These are phyloP conservation scores for Ophiognomonia clavigignenti-juglandacearum DNA, from an alignment of 2,329 filamentous ascomycete species.

Conservation along the genomic window DNA sequence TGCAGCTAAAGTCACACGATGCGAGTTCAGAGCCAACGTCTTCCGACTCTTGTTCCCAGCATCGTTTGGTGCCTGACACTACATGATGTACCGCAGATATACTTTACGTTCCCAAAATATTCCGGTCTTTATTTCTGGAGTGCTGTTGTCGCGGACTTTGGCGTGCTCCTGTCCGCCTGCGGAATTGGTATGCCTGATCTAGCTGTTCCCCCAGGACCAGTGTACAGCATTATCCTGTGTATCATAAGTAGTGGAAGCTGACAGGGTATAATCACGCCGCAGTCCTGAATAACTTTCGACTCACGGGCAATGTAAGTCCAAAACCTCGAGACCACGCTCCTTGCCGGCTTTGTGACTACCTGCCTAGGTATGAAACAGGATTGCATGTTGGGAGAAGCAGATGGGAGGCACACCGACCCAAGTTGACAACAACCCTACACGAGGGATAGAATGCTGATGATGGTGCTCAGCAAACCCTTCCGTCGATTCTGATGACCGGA, in stretches of 20 bases:
- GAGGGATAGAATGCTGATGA: slow-evolving; percentile 2
- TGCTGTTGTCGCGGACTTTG: slow-evolving; percentile 29
- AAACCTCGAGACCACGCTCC: not conserved
- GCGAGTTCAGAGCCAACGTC: too few relatives aligned
- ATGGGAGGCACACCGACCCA: too few relatives aligned
- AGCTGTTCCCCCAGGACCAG: too few relatives aligned
- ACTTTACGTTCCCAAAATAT: slow-evolving; percentile 11
- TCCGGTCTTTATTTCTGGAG: slow-evolving; percentile 35
- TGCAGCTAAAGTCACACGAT: too few relatives aligned
- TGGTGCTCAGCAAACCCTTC: slow-evolving; percentile 18
- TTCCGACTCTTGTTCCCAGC: too few relatives aligned
- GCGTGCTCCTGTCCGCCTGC: slow-evolving; percentile 32
- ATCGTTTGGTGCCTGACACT: too few relatives aligned
- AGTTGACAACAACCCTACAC: not conserved
- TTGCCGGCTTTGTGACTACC: too few relatives aligned
- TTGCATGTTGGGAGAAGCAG: too few relatives aligned
- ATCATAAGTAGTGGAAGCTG: too few relatives aligned
- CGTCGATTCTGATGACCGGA: slow-evolving; percentile 36
- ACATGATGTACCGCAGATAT: not conserved
- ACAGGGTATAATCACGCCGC: slow-evolving; percentile 19
- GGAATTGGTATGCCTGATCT: slow-evolving; percentile 37
- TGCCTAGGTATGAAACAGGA: too few relatives aligned
- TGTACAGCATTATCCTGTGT: too few relatives aligned
- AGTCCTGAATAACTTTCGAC: slow-evolving; percentile 31
- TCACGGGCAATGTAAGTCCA: slow-evolving; percentile 13